phyloP scores from a whole-genome alignment of 192 early-diverging fungal species.

The Podochytrium sp. region DNA sequence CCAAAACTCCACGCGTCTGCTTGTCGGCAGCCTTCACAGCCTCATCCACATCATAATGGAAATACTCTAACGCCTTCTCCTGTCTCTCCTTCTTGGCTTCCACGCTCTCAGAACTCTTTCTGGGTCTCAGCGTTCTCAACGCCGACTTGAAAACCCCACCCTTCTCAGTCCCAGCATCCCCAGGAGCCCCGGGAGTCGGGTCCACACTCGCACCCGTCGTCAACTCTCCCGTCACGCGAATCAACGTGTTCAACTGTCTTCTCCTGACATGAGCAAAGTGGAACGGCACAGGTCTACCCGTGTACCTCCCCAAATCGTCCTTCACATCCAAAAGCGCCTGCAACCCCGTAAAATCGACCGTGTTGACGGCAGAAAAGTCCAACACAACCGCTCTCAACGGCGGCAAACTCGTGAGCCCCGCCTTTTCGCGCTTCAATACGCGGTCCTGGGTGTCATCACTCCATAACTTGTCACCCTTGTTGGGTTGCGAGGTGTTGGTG shows the following conservation, averaged over 20 bases:
- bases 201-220: conserved; percentile 1
- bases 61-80: background rate
- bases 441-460: conserved; percentile 46
- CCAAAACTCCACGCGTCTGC: background rate
- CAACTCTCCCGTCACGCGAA: background rate
- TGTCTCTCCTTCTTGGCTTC: background rate
- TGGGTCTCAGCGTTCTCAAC: background rate
- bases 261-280: conserved; percentile 55
- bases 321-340: conserved; percentile 73
- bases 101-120: background rate
- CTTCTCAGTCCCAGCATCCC: background rate
- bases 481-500: conserved; percentile 13
- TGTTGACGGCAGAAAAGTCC: conserved; percentile 78
- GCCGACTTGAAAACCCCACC: background rate
- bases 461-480: conserved; percentile 37
- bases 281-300: conserved; percentile 51
- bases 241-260: conserved; percentile 24
- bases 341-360: conserved; percentile 79
- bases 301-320: conserved; percentile 57
- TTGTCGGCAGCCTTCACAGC: conserved; percentile 3
- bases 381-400: conserved; percentile 73
- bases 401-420: background rate
- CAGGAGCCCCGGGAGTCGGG: conserved; percentile 1
- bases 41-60: conserved; percentile 2
- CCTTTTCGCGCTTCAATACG: background rate